A percentile compares a stretch with the other conserved stretches of the same genome.
Evolutionary conservation across 139 green algal species (phyloP).

Genomic region (Closterium sp.): DNA sequence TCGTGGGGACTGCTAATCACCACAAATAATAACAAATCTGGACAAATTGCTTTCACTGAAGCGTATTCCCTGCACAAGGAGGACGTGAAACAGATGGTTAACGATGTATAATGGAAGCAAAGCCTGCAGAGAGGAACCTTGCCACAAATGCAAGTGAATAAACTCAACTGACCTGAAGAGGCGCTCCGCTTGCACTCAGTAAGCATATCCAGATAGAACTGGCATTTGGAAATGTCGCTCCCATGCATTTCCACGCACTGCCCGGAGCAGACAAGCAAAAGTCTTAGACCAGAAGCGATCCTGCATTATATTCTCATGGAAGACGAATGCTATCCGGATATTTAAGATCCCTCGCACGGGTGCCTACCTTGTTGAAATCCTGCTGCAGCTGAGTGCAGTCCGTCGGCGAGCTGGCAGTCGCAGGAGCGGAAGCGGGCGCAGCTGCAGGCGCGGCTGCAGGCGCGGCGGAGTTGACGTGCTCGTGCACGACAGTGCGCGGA

Average conservation of each 20-base stretch:
- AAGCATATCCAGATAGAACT: slow-evolving; percentile 58
- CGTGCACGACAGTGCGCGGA: slow-evolving; percentile 38
- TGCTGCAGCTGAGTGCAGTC: slow-evolving; percentile 11
- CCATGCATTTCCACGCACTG: slow-evolving; percentile 43
- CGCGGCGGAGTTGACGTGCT: slow-evolving; percentile 14
- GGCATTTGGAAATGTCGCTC: slow-evolving; percentile 48
- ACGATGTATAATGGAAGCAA: neutral
- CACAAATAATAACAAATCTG: neutral
- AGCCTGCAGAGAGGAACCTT: neutral
- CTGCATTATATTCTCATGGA: too few species aligned
- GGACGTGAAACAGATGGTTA: neutral
- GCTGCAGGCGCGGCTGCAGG: neutral
- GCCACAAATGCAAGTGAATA: neutral
- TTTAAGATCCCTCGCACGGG: neutral
- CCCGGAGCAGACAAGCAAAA: slow-evolving; percentile 48
- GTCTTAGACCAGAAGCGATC: too few species aligned
- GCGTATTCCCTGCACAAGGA: neutral
- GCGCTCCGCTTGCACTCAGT: slow-evolving; percentile 36
- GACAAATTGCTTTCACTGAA: neutral
- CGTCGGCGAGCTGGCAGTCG: neutral
- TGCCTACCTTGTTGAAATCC: neutral
- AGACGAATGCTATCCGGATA: neutral
- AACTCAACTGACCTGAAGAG: neutral
- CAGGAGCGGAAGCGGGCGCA: neutral
- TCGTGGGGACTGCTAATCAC: neutral